Conservation (phyloP, 768 basidiomycete genomes). For the Rhizopogon roseolus region DNA sequence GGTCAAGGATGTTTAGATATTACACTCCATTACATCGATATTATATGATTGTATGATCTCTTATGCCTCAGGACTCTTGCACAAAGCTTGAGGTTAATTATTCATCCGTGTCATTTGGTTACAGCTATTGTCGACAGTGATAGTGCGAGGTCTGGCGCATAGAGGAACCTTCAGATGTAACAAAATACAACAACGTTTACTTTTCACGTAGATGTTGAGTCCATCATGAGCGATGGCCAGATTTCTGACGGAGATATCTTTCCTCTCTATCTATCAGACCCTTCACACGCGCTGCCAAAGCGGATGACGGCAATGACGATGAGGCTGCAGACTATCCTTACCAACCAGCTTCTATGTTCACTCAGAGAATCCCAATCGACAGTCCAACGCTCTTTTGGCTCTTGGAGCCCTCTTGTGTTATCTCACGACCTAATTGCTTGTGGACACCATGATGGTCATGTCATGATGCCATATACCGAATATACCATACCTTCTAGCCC, state of each 20-base stretch:
- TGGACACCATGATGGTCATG: constrained; percentile 51
- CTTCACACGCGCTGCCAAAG: constrained; percentile 60
- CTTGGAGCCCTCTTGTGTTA: constrained; percentile 45
- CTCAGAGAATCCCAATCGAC: constrained; percentile 30
- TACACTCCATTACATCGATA: too few species aligned
- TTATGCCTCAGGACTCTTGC: too few species aligned
- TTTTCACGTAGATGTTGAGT: too few species aligned
- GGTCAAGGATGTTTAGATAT: constrained; percentile 16
- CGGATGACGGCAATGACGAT: constrained; percentile 22
- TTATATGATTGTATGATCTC: too few species aligned
- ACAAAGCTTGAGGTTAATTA: too few species aligned
- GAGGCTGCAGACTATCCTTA: constrained; percentile 21
- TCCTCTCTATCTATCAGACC: constrained; percentile 52
- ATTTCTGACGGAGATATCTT: constrained; percentile 27
- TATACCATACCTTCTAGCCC: constrained; percentile 40
- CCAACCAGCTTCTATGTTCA: constrained; percentile 39
- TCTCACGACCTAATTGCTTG: constrained; percentile 35
- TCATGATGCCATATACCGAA: constrained; percentile 51
- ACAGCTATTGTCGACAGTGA: too few species aligned
- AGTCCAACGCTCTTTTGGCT: constrained; percentile 44
- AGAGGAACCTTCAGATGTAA: too few species aligned
- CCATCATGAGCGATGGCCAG: too few species aligned
- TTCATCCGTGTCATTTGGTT: too few species aligned
- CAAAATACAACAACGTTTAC: too few species aligned
- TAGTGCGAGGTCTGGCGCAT: too few species aligned